A percentile compares a stretch with the other conserved stretches of the same genome.
Evolutionary conservation across 345 rosid species (phyloP).

Genomic region (Citrus unshiu): DNA sequence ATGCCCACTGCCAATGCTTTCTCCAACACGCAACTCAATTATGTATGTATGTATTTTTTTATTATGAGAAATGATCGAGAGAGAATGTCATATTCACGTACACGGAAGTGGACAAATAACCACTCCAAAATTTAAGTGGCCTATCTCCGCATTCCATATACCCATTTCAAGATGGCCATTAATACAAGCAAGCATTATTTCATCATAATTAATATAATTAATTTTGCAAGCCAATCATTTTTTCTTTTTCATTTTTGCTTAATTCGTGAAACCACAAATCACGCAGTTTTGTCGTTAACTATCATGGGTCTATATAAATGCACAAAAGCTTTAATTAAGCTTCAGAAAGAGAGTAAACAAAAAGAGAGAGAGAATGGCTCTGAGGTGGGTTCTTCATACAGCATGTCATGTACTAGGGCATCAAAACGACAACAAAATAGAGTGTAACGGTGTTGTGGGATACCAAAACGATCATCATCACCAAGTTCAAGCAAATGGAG

Average conservation of each 20-base stretch:
- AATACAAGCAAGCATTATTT: background rate
- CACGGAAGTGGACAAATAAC: slow-evolving; percentile 13
- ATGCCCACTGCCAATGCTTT: background rate
- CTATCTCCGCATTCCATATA: background rate
- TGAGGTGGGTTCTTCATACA: slow-evolving; percentile 49
- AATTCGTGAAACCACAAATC: background rate
- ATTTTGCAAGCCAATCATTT: background rate
- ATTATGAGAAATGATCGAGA: too few relatives aligned
- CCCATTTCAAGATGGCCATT: background rate
- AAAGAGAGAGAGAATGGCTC: slow-evolving; percentile 25
- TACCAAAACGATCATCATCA: background rate
- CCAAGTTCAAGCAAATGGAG: slow-evolving; percentile 8
- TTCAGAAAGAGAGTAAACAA: background rate
- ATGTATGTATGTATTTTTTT: background rate
- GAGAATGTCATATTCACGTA: background rate
- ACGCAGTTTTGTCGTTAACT: background rate
- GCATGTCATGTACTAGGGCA: slow-evolving; percentile 35
- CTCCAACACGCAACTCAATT: slow-evolving; percentile 18
- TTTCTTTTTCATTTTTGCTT: background rate
- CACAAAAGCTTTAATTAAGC: background rate
- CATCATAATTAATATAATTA: too few relatives aligned
- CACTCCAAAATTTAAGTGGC: background rate
- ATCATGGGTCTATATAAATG: slow-evolving; percentile 3
- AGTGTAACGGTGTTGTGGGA: background rate
- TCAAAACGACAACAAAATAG: slow-evolving; percentile 6